Conservation (phyloP, 2,329 filamentous ascomycete genomes). For the Waltergamsia citrina region DNA sequence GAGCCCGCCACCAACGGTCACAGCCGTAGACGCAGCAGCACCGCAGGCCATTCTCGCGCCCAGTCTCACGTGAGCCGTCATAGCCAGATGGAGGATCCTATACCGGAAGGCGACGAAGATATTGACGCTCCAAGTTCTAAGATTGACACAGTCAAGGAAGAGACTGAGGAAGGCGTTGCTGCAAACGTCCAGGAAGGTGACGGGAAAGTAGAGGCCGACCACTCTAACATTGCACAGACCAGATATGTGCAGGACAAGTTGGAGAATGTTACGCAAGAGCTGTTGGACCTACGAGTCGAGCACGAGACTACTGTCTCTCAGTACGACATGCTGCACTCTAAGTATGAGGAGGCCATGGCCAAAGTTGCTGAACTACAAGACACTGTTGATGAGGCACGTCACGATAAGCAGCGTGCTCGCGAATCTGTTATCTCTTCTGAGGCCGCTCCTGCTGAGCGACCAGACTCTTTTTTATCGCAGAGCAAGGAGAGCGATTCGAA, state of each 20-base stretch:
- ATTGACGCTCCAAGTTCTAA: constrained; percentile 16
- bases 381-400: constrained; percentile 67
- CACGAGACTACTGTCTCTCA: constrained; percentile 79
- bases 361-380: constrained; percentile 81
- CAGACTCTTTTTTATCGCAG: constrained; percentile 79
- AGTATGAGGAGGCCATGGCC: constrained; percentile 84
- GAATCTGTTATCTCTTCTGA: constrained; percentile 50
- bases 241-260: constrained; percentile 88
- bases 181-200: constrained; percentile 1
- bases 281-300: constrained; percentile 81
- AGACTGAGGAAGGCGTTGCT: constrained; percentile 10
- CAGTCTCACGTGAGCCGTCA: constrained; percentile 44
- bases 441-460: constrained; percentile 30
- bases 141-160: constrained; percentile 23
- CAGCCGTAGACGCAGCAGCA: constrained; percentile 29
- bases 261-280: constrained; percentile 82
- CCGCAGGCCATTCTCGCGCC: constrained; percentile 42
- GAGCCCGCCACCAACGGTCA: constrained; percentile 25
- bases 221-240: constrained; percentile 65
- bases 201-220: constrained; percentile 5
- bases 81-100: constrained; percentile 43
- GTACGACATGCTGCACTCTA: constrained; percentile 70
- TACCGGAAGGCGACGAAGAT: constrained; percentile 43
- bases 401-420: constrained; percentile 34
- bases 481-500: constrained; percentile 61